A percentile compares a stretch with the other conserved stretches of the same genome.
phyloP scores from a whole-genome alignment of 1,139 yeast genomes.

The Hyphopichia pseudoburtonii region DNA sequence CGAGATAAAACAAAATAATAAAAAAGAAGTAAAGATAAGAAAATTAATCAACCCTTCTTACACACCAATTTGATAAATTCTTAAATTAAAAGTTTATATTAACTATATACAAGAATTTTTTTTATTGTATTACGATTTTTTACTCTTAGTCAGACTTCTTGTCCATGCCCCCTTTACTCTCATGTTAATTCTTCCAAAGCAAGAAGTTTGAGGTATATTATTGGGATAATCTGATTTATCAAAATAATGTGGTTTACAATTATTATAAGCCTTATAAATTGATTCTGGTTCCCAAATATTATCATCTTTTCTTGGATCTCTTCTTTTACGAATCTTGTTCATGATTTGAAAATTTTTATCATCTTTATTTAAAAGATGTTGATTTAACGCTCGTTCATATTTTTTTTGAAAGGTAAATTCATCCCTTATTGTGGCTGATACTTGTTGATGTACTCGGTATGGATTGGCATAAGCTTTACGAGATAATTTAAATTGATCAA shows the following conservation, averaged over 20 bases:
- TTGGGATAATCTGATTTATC: slow-evolving; percentile 25
- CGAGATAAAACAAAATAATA: too few relatives aligned
- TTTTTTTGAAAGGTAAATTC: slow-evolving; percentile 1
- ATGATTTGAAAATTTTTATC: not conserved
- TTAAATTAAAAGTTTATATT: too few relatives aligned
- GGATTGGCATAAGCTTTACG: not conserved
- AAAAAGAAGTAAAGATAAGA: too few relatives aligned
- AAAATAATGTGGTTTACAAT: slow-evolving; percentile 21
- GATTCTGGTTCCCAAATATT: slow-evolving; percentile 38
- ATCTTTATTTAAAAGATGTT: not conserved
- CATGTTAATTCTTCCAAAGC: slow-evolving; percentile 44
- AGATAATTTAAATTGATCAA: not conserved
- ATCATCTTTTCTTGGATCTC: slow-evolving; percentile 18
- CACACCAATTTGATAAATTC: too few relatives aligned
- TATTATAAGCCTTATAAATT: slow-evolving; percentile 37
- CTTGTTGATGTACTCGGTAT: not conserved
- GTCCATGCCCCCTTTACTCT: slow-evolving; percentile 37
- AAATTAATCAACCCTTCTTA: too few relatives aligned
- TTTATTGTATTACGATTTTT: not conserved
- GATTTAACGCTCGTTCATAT: not conserved
- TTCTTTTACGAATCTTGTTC: slow-evolving; percentile 13
- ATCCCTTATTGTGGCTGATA: not conserved
- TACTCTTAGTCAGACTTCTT: slow-evolving; percentile 17
- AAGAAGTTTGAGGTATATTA: slow-evolving; percentile 28
- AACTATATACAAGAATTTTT: too few relatives aligned